Conservation (phyloP, 208 protist species). For the Crithidia bombi region DNA sequence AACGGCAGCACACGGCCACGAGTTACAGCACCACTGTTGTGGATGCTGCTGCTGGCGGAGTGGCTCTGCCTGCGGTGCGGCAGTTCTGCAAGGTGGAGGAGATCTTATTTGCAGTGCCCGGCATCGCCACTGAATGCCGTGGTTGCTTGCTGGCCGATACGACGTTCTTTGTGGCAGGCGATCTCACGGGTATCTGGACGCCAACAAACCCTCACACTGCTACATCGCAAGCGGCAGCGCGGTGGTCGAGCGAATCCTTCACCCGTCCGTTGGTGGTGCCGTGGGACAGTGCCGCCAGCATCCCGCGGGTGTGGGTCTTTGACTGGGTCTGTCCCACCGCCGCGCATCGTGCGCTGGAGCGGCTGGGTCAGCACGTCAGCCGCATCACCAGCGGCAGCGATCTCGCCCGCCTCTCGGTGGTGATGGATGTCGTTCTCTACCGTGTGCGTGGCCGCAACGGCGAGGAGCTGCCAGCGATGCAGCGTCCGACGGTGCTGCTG, state of each 20-base stretch:
- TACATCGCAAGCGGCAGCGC: not conserved
- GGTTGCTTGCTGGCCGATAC: slow-evolving; percentile 89
- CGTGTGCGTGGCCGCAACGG: slow-evolving; percentile 61
- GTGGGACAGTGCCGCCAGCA: slow-evolving; percentile 41
- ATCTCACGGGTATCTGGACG: slow-evolving; percentile 71
- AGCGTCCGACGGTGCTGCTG: slow-evolving; percentile 68
- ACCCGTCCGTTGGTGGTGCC: slow-evolving; percentile 57
- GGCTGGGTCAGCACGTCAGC: slow-evolving; percentile 2
- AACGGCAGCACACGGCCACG: not conserved
- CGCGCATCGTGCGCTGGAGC: slow-evolving; percentile 44
- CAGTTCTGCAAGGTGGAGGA: slow-evolving; percentile 85
- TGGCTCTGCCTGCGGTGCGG: slow-evolving; percentile 54
- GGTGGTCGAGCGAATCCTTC: slow-evolving; percentile 33
- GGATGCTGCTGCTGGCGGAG: not conserved
- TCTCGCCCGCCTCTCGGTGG: slow-evolving; percentile 29
- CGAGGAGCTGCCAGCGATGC: slow-evolving; percentile 43
- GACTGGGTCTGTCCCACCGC: slow-evolving; percentile 68
- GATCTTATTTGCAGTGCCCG: slow-evolving; percentile 89
- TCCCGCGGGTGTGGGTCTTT: slow-evolving; percentile 61
- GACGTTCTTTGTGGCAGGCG: slow-evolving; percentile 84
- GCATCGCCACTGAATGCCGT: slow-evolving; percentile 82
- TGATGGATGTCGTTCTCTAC: slow-evolving; percentile 74
- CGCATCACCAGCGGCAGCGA: slow-evolving; percentile 9
- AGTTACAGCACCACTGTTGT: not conserved
- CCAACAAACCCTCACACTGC: slow-evolving; percentile 17